phyloP scores from a whole-genome alignment of 306 rosid genomes.

The Carpinus viminea region DNA sequence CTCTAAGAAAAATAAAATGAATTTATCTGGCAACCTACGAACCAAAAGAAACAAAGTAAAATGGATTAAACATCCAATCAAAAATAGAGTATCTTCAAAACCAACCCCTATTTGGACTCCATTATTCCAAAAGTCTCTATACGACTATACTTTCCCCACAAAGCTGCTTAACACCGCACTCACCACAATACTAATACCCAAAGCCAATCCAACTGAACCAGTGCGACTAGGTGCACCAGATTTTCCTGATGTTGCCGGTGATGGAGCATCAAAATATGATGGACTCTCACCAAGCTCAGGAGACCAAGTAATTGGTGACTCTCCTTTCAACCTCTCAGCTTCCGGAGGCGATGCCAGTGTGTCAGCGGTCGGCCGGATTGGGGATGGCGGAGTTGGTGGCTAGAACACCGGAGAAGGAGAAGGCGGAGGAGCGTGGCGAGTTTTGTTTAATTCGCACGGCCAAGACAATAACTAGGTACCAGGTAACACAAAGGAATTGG shows the following conservation, averaged over 20 bases:
- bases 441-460: constrained; percentile 27
- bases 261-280: constrained; percentile 3
- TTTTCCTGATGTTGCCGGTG: constrained; percentile 6
- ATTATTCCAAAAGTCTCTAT: not conserved
- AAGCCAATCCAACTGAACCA: constrained; percentile 22
- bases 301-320: not conserved
- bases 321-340: too few relatives aligned
- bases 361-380: too few relatives aligned
- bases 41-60: not conserved
- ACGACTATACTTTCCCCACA: constrained; percentile 15
- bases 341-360: too few relatives aligned
- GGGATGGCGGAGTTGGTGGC: too few relatives aligned
- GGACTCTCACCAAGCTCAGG: not conserved
- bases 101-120: not conserved
- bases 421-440: constrained; percentile 19
- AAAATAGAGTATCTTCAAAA: not conserved
- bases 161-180: not conserved
- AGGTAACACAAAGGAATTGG: too few relatives aligned
- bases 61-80: not conserved
- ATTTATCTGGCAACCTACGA: not conserved
- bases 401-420: too few relatives aligned
- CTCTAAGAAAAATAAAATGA: too few relatives aligned
- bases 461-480: constrained; percentile 40
- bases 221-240: constrained; percentile 22
- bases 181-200: constrained; percentile 17